These are phyloP conservation scores for Hymenoscyphus fructigenus DNA, from an alignment of 2,329 filamentous ascomycete genomes.

Conservation along the genomic window DNA sequence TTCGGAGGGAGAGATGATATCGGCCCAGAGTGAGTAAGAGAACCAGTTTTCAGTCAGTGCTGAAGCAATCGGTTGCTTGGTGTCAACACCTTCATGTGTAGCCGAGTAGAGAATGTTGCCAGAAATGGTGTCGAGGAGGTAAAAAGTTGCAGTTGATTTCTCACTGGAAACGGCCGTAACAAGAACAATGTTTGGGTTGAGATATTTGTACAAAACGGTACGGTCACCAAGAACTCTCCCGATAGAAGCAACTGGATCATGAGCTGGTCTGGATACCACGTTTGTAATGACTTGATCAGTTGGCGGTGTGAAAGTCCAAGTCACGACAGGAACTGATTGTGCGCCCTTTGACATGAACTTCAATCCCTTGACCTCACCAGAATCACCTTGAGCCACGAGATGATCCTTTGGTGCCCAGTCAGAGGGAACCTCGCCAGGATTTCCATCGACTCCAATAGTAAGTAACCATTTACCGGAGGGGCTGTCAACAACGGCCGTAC, in stretches of 20 bases:
- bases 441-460: constrained; percentile 51
- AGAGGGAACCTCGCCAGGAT: constrained; percentile 47
- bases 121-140: constrained; percentile 82
- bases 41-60: constrained; percentile 94
- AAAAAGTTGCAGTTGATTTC: constrained; percentile 63
- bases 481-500: constrained; percentile 53
- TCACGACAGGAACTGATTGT: constrained; percentile 42
- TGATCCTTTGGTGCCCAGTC: constrained; percentile 51
- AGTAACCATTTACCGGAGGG: constrained; percentile 53
- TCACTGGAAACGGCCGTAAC: constrained; percentile 66
- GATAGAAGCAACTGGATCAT: constrained; percentile 91
- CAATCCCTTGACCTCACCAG: constrained; percentile 54
- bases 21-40: constrained; percentile 73
- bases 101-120: constrained; percentile 75
- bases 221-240: constrained; percentile 90
- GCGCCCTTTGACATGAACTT: constrained; percentile 49
- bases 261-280: constrained; percentile 65
- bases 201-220: constrained; percentile 94
- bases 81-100: constrained; percentile 72
- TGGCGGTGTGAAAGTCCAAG: constrained; percentile 74
- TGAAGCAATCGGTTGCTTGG: constrained; percentile 70
- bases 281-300: constrained; percentile 65
- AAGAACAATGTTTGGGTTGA: constrained; percentile 83
- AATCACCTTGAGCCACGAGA: constrained; percentile 51
- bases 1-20: constrained; percentile 58